Percentiles rank a stretch among this genome's conserved stretches.
These are phyloP conservation scores for Ganoderma multipileum DNA, from an alignment of 1,284 basidiomycete species.

Conservation along the genomic window DNA sequence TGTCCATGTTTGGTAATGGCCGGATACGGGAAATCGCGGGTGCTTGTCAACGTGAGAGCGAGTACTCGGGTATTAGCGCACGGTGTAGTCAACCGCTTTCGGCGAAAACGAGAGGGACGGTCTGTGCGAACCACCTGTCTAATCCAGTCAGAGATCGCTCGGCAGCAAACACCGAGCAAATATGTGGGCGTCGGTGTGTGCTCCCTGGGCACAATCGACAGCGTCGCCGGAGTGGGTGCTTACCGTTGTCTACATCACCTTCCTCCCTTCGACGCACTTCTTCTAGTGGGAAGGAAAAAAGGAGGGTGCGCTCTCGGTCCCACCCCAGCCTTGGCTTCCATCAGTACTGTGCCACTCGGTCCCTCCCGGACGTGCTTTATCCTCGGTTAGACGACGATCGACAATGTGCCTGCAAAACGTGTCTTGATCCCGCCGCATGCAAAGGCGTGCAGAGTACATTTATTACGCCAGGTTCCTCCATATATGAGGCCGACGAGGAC, in stretches of 20 bases:
- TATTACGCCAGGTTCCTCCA: conserved; percentile 4
- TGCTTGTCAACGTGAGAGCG: conserved; percentile 35
- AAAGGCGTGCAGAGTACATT: conserved; percentile 1
- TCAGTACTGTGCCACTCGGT: conserved; percentile 27
- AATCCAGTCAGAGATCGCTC: neutral
- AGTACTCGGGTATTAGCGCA: conserved; percentile 13
- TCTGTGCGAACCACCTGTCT: conserved; percentile 15
- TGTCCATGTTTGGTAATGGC: conserved; percentile 37
- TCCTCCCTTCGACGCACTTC: conserved; percentile 6
- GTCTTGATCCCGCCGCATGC: conserved; percentile 12
- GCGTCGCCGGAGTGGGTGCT: conserved; percentile 4
- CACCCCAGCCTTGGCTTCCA: conserved; percentile 7
- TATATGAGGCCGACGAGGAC: neutral
- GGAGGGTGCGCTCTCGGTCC: conserved; percentile 14
- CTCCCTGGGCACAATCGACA: conserved; percentile 6
- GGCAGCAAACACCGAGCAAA: conserved; percentile 13
- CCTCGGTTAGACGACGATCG: conserved; percentile 12
- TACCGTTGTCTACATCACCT: conserved; percentile 11
- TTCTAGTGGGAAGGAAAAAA: conserved; percentile 13
- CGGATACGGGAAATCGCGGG: conserved; percentile 33
- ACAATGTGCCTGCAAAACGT: conserved; percentile 19
- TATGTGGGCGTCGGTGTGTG: conserved; percentile 30
- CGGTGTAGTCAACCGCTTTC: conserved; percentile 19
- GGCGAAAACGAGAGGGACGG: conserved; percentile 26
- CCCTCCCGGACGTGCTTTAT: conserved; percentile 23